phyloP scores from a whole-genome alignment of 208 protist genomes.

The Sergeia podlipaevii region DNA sequence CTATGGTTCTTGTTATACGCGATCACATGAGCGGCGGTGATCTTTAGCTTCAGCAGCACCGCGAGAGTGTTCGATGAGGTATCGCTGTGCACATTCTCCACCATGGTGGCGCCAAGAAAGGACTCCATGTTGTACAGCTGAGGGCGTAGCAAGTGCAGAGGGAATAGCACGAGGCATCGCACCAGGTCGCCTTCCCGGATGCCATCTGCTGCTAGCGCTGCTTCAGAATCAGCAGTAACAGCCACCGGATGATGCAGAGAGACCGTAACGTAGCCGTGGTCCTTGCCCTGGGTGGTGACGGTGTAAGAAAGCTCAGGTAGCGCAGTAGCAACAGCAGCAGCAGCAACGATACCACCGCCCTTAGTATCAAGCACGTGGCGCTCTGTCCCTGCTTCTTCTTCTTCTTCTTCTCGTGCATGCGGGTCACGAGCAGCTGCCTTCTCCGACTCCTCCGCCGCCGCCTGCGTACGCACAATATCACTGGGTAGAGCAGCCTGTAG shows the following conservation, averaged over 20 bases:
- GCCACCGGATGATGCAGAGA: slow-evolving; percentile 16
- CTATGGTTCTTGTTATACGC: slow-evolving; percentile 27
- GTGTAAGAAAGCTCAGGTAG: slow-evolving; percentile 37
- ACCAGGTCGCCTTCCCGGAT: slow-evolving; percentile 46
- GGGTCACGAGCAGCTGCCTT: background rate
- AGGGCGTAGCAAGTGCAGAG: slow-evolving; percentile 66
- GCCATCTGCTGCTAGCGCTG: slow-evolving; percentile 5
- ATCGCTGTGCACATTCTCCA: slow-evolving; percentile 58
- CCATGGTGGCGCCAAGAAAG: slow-evolving; percentile 18
- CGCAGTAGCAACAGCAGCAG: background rate
- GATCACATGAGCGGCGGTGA: slow-evolving; percentile 40
- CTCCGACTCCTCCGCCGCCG: background rate
- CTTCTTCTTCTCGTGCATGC: too few species aligned
- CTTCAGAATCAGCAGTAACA: background rate
- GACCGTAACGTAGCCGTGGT: slow-evolving; percentile 37
- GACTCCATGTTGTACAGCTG: slow-evolving; percentile 61
- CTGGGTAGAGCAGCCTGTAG: slow-evolving; percentile 15
- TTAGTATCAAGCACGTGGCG: too few species aligned
- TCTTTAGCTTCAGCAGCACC: slow-evolving; percentile 39
- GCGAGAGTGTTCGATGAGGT: slow-evolving; percentile 56
- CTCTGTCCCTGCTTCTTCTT: too few species aligned
- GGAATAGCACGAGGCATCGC: slow-evolving; percentile 54
- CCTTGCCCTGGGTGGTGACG: slow-evolving; percentile 27
- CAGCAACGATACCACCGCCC: too few species aligned
- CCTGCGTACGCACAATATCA: background rate